Percentiles rank a stretch among this genome's conserved stretches.
phyloP scores from a whole-genome alignment of 139 green algal species.

The Chlamydomonas schloesseri region DNA sequence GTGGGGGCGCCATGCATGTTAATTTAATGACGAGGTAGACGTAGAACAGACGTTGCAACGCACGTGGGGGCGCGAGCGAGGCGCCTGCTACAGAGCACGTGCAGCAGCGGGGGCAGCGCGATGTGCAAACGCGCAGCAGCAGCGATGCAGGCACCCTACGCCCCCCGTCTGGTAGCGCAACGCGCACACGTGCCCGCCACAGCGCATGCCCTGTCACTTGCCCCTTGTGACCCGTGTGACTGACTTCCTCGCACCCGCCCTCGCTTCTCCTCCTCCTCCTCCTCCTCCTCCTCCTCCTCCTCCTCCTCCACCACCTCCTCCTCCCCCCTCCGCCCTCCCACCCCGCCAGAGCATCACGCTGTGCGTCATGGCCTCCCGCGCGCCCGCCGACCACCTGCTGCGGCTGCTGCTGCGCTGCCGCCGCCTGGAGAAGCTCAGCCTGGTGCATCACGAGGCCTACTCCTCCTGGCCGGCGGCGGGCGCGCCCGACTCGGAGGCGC shows the following conservation, averaged over 20 bases:
- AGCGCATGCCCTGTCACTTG: too few species aligned
- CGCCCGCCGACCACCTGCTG: slow-evolving; percentile 34
- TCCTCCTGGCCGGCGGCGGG: background rate
- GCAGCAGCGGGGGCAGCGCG: too few species aligned
- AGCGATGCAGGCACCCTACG: too few species aligned
- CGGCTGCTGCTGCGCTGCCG: slow-evolving; percentile 38
- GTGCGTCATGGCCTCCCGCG: slow-evolving; percentile 23
- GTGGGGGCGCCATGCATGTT: background rate
- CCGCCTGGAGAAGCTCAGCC: slow-evolving; percentile 19
- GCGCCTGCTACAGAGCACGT: too few species aligned
- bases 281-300: background rate
- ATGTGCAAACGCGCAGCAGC: too few species aligned
- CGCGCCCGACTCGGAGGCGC: background rate
- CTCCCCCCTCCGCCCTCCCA: background rate
- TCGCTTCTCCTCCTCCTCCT: background rate
- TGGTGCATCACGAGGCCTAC: slow-evolving; percentile 42
- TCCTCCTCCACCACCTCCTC: background rate
- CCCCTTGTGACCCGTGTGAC: too few species aligned
- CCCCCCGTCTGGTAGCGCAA: too few species aligned
- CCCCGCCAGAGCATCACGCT: background rate
- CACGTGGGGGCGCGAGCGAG: too few species aligned
- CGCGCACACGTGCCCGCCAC: too few species aligned
- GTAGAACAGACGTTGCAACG: too few species aligned
- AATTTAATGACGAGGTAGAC: too few species aligned
- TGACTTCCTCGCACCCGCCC: too few species aligned